Evolutionary conservation across 192 early-diverging fungal genomes (phyloP).

Genomic region (Backusella sp.): DNA sequence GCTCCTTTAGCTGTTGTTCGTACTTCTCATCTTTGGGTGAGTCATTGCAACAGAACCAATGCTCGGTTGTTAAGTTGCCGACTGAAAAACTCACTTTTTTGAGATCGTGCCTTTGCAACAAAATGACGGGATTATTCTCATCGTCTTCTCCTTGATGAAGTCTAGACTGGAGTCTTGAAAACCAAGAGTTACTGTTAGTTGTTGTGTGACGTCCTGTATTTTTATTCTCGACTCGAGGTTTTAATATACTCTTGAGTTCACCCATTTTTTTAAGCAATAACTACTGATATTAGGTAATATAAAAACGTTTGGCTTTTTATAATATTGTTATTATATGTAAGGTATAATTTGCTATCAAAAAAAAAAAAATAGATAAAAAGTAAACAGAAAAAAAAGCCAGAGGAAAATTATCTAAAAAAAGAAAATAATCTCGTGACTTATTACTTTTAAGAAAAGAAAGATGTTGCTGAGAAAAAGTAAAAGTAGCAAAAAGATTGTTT

Average conservation of each 20-base stretch:
- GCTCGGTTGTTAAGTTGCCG: conserved; percentile 9
- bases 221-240: neutral
- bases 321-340: no score
- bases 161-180: conserved; percentile 25
- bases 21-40: conserved; percentile 12
- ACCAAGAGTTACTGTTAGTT: conserved; percentile 10
- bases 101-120: conserved; percentile 19
- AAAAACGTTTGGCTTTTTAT: neutral
- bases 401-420: no score
- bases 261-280: conserved; percentile 3
- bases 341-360: no score
- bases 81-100: conserved; percentile 12
- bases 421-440: no score
- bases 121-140: neutral
- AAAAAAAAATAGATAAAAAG: no score
- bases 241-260: conserved; percentile 25
- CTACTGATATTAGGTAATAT: neutral
- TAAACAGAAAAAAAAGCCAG: no score
- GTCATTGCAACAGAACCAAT: conserved; percentile 1
- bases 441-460: no score
- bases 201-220: neutral
- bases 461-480: no score
- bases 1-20: neutral
- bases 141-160: conserved; percentile 11
- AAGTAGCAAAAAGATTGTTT: no score